Conservation (phyloP, 306 rosid genomes). For the Cercis canadensis region DNA sequence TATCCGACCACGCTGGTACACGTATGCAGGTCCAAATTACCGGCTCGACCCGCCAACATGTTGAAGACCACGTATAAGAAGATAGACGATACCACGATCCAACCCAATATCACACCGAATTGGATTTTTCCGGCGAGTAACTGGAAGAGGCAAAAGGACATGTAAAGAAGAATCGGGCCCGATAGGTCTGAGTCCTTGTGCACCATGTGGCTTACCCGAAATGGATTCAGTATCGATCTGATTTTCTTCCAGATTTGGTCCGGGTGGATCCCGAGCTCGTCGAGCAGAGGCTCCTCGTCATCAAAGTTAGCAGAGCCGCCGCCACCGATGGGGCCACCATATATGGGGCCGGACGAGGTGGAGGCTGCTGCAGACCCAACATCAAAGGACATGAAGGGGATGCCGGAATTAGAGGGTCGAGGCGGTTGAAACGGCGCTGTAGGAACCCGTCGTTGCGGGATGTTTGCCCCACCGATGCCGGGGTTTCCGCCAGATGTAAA, state of each 20-base stretch:
- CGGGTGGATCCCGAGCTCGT: constrained; percentile 96
- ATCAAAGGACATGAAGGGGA: constrained; percentile 97
- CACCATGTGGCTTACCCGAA: constrained; percentile 69
- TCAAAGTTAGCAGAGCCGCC: constrained; percentile 70
- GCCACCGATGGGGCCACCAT: constrained; percentile 56
- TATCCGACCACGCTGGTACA: constrained; percentile 96
- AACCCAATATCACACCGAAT: constrained; percentile 92
- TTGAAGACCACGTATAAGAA: constrained; percentile 91
- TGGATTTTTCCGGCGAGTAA: constrained; percentile 95
- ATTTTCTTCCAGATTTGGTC: constrained; percentile 94
- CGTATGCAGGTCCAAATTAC: constrained; percentile 86
- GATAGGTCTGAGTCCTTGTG: constrained; percentile 90
- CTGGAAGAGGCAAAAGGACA: constrained; percentile 84
- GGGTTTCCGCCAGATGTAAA: constrained; percentile 82
- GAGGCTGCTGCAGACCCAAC: constrained; percentile 81
- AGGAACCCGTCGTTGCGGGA: constrained; percentile 76
- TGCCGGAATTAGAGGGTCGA: constrained; percentile 61
- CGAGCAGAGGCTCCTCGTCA: constrained; percentile 93
- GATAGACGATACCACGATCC: constrained; percentile 92
- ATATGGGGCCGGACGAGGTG: constrained; percentile 61
- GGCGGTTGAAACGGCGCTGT: constrained; percentile 88
- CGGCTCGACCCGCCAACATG: constrained; percentile 91
- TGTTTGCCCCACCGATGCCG: constrained; percentile 40
- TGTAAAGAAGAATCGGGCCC: constrained; percentile 91
- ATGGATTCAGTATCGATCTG: constrained; percentile 82